Conservation (phyloP, 2,329 filamentous ascomycete species). For the Pestalotiopsis sp. region DNA sequence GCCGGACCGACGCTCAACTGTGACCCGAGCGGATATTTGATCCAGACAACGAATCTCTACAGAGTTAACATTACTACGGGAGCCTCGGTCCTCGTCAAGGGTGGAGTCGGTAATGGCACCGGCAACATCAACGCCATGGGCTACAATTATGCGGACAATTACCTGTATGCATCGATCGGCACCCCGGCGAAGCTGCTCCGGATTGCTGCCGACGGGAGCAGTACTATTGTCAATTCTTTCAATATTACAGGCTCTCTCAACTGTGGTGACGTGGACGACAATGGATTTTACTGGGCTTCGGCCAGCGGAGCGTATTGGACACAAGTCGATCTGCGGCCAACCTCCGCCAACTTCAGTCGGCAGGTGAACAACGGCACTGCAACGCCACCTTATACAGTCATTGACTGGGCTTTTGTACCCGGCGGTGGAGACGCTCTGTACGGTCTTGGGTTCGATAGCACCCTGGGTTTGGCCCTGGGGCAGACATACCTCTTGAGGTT, state of each 20-base stretch:
- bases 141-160: slow-evolving; percentile 20
- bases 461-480: neutral
- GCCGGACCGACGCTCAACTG: slow-evolving; percentile 11
- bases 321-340: neutral
- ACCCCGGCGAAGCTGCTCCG: slow-evolving; percentile 11
- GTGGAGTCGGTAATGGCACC: slow-evolving; percentile 9
- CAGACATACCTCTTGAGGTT: neutral
- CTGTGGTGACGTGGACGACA: slow-evolving; percentile 4
- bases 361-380: neutral
- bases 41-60: slow-evolving; percentile 15
- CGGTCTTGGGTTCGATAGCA: neutral
- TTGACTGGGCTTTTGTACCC: neutral
- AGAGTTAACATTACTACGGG: slow-evolving; percentile 16
- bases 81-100: neutral
- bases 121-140: slow-evolving; percentile 18
- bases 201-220: slow-evolving; percentile 16
- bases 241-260: neutral
- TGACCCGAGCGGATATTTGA: slow-evolving; percentile 19
- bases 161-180: slow-evolving; percentile 16
- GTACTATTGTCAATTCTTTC: neutral
- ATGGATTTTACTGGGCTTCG: neutral
- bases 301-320: neutral
- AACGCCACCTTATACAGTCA: neutral
- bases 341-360: neutral
- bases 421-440: neutral